A percentile compares a stretch with the other conserved stretches of the same genome.
These are phyloP conservation scores for Pulveroboletus frians DNA, from an alignment of 768 basidiomycete species.

Conservation along the genomic window DNA sequence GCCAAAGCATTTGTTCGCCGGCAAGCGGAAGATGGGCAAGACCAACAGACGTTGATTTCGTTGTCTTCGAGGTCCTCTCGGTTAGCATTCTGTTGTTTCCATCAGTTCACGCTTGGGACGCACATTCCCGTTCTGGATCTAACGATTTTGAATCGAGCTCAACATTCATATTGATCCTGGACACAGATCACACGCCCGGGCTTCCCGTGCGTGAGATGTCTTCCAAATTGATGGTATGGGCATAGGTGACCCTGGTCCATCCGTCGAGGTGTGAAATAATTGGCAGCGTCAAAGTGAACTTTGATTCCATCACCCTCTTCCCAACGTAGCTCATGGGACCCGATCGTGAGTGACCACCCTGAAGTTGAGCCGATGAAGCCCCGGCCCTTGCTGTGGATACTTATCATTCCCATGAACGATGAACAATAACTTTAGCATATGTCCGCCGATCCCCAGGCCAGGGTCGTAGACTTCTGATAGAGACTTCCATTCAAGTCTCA, in stretches of 20 bases:
- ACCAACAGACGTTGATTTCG: slow-evolving; percentile 61
- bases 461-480: neutral
- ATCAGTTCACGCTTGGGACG: neutral
- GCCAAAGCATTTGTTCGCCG: slow-evolving; percentile 85
- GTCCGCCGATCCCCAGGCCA: neutral
- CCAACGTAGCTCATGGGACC: neutral
- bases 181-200: neutral
- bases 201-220: neutral
- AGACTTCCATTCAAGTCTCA: neutral
- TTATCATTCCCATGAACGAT: neutral
- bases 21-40: slow-evolving; percentile 82
- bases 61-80: neutral
- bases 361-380: neutral
- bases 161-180: neutral
- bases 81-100: slow-evolving; percentile 2
- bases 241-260: neutral
- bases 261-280: neutral
- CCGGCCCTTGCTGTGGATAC: neutral
- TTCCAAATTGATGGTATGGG: neutral
- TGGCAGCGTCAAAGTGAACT: neutral
- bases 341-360: neutral
- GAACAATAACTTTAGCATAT: neutral
- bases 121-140: neutral
- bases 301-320: neutral
- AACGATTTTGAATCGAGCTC: neutral